Percentiles rank a stretch among this genome's conserved stretches.
These are phyloP conservation scores for Penicillium rolfsii DNA, from an alignment of 2,329 filamentous ascomycete species.

Conservation along the genomic window DNA sequence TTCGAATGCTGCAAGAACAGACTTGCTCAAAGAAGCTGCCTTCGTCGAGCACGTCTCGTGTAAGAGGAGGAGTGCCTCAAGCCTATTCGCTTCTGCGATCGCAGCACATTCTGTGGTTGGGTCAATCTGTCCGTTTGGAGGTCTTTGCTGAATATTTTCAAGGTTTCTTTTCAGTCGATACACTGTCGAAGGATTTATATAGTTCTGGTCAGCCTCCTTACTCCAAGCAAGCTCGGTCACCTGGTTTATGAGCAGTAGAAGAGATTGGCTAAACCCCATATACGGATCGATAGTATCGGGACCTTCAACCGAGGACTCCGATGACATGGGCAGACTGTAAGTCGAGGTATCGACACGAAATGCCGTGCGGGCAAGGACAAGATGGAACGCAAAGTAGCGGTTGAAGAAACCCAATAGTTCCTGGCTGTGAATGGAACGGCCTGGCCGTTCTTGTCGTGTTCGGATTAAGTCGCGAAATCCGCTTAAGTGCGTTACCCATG, in stretches of 20 bases:
- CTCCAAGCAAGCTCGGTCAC: conserved; percentile 27
- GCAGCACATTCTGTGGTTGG: conserved; percentile 22
- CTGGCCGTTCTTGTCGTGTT: conserved; percentile 17
- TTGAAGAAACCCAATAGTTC: conserved; percentile 30
- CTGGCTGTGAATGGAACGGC: conserved; percentile 22
- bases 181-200: not conserved
- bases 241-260: conserved; percentile 31
- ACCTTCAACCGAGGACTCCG: conserved; percentile 19
- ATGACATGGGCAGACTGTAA: conserved; percentile 11
- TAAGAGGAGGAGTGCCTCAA: conserved; percentile 28
- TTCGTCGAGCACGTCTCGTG: conserved; percentile 24
- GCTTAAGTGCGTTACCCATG: conserved; percentile 33
- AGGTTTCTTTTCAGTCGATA: conserved; percentile 8
- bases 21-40: conserved; percentile 1
- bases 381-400: conserved; percentile 34
- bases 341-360: conserved; percentile 21
- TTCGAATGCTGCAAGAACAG: not conserved
- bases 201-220: not conserved
- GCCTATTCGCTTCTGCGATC: conserved; percentile 31
- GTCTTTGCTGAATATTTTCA: conserved; percentile 20
- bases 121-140: conserved; percentile 13
- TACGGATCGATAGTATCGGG: conserved; percentile 31
- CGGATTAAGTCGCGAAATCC: conserved; percentile 29
- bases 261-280: conserved; percentile 31
- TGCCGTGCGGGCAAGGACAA: conserved; percentile 33